Evolutionary conservation across 1,284 basidiomycete genomes (phyloP).

Genomic region (Athelia sp.): DNA sequence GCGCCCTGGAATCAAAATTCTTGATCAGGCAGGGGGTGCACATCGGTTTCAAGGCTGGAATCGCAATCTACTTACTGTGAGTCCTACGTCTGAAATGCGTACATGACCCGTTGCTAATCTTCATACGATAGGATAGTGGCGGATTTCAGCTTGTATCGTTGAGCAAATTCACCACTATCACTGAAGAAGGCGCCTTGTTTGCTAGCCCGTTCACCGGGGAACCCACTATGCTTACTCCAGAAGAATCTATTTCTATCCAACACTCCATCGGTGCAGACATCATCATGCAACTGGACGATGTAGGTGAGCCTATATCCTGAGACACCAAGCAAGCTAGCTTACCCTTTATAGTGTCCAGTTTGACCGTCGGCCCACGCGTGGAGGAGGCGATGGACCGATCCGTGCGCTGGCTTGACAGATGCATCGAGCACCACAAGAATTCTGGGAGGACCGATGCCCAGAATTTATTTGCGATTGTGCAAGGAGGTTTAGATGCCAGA

Average conservation of each 20-base stretch:
- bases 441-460: slow-evolving; percentile 61
- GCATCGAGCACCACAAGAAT: slow-evolving; percentile 65
- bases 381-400: slow-evolving; percentile 80
- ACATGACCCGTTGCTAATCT: slow-evolving; percentile 4
- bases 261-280: slow-evolving; percentile 86
- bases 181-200: slow-evolving; percentile 82
- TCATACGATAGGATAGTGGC: slow-evolving; percentile 61
- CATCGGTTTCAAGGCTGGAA: slow-evolving; percentile 85
- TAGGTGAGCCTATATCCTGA: slow-evolving; percentile 48
- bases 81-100: slow-evolving; percentile 14
- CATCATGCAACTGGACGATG: slow-evolving; percentile 89
- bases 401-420: slow-evolving; percentile 81
- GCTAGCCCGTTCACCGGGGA: slow-evolving; percentile 78
- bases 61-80: slow-evolving; percentile 73
- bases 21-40: slow-evolving; percentile 71
- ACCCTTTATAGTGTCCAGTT: slow-evolving; percentile 53
- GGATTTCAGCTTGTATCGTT: slow-evolving; percentile 85
- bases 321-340: slow-evolving; percentile 1
- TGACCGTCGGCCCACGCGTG: slow-evolving; percentile 72
- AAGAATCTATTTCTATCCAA: slow-evolving; percentile 82
- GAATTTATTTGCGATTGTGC: slow-evolving; percentile 85
- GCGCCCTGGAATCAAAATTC: slow-evolving; percentile 68
- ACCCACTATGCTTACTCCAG: slow-evolving; percentile 83
- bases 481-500: slow-evolving; percentile 69
- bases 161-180: slow-evolving; percentile 78